Evolutionary conservation across 192 early-diverging fungal species (phyloP).

Genomic region (Rhizophagus prolifer): DNA sequence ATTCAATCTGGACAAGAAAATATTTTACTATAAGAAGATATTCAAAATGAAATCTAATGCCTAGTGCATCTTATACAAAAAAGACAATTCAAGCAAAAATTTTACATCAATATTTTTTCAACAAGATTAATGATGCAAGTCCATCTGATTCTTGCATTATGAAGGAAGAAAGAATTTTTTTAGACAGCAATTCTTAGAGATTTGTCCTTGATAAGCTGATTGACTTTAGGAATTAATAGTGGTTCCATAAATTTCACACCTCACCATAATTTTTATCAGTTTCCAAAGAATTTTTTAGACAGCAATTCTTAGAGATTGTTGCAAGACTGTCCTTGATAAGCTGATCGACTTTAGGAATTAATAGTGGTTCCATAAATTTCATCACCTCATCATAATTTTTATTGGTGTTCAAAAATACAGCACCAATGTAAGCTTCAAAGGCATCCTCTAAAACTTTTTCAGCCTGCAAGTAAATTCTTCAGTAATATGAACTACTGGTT

Average conservation of each 20-base stretch:
- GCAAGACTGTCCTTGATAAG: neutral
- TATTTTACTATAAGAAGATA: too few species aligned
- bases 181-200: conserved; percentile 32
- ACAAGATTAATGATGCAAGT: conserved; percentile 25
- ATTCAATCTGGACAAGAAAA: too few species aligned
- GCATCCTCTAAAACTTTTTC: conserved; percentile 4
- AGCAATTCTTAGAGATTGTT: too few species aligned
- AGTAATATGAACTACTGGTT: too few species aligned
- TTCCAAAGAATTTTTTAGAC: too few species aligned
- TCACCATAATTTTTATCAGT: too few species aligned
- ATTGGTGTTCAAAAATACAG: neutral
- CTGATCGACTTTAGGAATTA: neutral
- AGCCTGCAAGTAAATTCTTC: too few species aligned
- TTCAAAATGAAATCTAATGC: too few species aligned
- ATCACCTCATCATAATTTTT: neutral
- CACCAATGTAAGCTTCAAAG: conserved; percentile 12
- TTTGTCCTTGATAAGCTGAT: too few species aligned
- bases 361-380: neutral
- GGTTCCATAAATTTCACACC: too few species aligned
- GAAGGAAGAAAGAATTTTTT: conserved; percentile 23
- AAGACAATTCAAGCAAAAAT: conserved; percentile 48
- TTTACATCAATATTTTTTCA: conserved; percentile 41
- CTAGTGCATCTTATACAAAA: too few species aligned
- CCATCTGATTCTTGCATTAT: conserved; percentile 3
- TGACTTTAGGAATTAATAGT: too few species aligned